Conservation (phyloP, 805 yeast species). For the Wickerhamomyces xylosicus region DNA sequence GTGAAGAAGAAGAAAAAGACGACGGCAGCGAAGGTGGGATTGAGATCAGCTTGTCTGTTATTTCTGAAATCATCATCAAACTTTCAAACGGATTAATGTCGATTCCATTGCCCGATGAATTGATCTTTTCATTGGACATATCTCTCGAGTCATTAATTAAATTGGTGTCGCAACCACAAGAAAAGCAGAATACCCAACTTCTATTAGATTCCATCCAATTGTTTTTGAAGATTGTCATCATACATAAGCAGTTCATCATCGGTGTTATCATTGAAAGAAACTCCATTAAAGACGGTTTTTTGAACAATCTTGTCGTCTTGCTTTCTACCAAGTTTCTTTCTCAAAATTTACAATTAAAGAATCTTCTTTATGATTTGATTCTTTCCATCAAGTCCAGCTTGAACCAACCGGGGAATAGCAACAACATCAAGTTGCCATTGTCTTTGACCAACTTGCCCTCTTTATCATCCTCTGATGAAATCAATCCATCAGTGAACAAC, state of each 20-base stretch:
- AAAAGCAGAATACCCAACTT: constrained; percentile 5
- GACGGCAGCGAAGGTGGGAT: neutral
- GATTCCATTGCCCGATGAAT: constrained; percentile 20
- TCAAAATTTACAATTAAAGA: constrained; percentile 37
- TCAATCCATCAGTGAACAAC: neutral
- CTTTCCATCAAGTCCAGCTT: constrained; percentile 36
- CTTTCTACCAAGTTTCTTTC: constrained; percentile 34
- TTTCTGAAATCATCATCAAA: constrained; percentile 12
- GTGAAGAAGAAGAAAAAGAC: constrained; percentile 2
- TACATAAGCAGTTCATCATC: constrained; percentile 43
- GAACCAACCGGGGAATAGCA: constrained; percentile 11
- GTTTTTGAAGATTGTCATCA: constrained; percentile 43
- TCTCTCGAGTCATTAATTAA: constrained; percentile 28
- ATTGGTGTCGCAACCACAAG: constrained; percentile 10
- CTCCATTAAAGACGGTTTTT: constrained; percentile 33
- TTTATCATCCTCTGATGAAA: constrained; percentile 8
- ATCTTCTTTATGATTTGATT: constrained; percentile 48
- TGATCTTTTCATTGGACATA: constrained; percentile 29
- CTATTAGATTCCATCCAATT: constrained; percentile 29
- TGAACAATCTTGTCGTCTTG: constrained; percentile 35
- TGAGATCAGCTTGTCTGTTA: neutral
- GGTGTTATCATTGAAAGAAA: constrained; percentile 32
- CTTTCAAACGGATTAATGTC: constrained; percentile 11
- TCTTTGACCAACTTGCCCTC: constrained; percentile 16
- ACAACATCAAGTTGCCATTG: constrained; percentile 17